Conservation (phyloP, 257 asterid genomes). For the Parsonsia alboflavescens region DNA sequence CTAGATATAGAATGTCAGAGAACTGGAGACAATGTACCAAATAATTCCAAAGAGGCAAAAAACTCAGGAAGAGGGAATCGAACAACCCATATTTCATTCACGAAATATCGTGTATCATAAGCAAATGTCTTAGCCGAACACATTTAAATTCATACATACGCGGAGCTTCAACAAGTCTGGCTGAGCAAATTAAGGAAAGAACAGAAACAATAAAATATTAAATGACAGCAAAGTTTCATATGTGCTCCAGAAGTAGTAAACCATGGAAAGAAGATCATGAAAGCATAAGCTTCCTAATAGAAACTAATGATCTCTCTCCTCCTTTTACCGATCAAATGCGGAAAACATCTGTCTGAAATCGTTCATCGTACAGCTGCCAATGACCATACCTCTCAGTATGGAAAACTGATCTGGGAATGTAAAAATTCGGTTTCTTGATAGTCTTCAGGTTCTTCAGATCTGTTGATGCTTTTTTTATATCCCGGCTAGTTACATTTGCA, state of each 20-base stretch:
- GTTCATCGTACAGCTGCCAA: conserved; percentile 76
- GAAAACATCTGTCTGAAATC: conserved; percentile 73
- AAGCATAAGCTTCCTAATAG: not conserved
- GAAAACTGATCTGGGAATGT: conserved; percentile 54
- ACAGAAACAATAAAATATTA: not conserved
- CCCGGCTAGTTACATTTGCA: conserved; percentile 59
- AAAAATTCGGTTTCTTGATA: conserved; percentile 64
- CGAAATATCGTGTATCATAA: not conserved
- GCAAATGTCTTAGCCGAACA: not conserved
- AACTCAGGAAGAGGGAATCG: no score
- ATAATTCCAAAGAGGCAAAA: no score
- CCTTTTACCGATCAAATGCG: conserved; percentile 46
- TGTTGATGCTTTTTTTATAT: conserved; percentile 41
- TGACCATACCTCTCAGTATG: conserved; percentile 71
- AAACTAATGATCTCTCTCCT: not conserved
- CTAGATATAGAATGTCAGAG: no score
- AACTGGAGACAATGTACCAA: no score
- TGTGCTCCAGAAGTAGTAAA: not conserved
- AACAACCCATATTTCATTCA: not conserved
- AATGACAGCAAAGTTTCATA: not conserved
- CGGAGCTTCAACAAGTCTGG: not conserved
- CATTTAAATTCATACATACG: not conserved
- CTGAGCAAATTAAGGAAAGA: not conserved
- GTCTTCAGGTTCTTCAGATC: conserved; percentile 54
- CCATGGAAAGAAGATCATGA: not conserved